Evolutionary conservation across 164 flowering plant species (phyloP), one percentile per base, ranked within the genome.

Genomic region (Stephania japonica): DNA sequence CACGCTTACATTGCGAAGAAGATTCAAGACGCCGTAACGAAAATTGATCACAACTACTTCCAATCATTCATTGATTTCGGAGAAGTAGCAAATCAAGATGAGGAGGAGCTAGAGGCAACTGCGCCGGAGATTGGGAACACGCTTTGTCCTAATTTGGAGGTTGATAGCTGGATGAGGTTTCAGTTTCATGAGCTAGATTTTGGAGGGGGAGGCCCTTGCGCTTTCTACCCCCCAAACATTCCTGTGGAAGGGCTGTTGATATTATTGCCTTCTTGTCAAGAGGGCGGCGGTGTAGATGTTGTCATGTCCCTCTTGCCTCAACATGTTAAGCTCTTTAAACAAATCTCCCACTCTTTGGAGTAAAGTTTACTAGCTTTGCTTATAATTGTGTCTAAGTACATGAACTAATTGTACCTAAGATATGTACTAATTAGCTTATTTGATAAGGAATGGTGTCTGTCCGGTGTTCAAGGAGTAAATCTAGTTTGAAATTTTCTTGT

Each of bases 181-280:
- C 62, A 77, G 50, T 77, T 77, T 42, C 76, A 73, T 69, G 80
- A 78, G 49, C 77, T 78, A 42, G 80, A 78, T 70, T 73, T 78
- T 67, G 80, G 80, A 32, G 74, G 77, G 6, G 78, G 78, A 19
- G 72, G 73, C 18, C 77, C 80, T 18, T 74, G 77, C 66, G 76
- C 77, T 6, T 74, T 78, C 41, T 59, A 73, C 14, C 74, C 77
- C 21, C 76, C 77, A 26, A 69, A 70, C 44, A 41, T 74, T 10
- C 80, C 80, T 7, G 69, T 73, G 27, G 80, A 78, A 70, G 80
- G 80, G 23, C 25, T 73, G 21, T 24, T 77, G 18, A 25, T 77
- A 13, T 73, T 77, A 50, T 61, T 73, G 53, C 80, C 80, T 24
- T 49, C 80, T 62, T 77, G 69, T 32, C 44, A 50, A 47, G 79